Evolutionary conservation across 352 stramenopile species (phyloP), one percentile per base, ranked within the genome.

Genomic region (Pythium rhizo-oryzae): DNA sequence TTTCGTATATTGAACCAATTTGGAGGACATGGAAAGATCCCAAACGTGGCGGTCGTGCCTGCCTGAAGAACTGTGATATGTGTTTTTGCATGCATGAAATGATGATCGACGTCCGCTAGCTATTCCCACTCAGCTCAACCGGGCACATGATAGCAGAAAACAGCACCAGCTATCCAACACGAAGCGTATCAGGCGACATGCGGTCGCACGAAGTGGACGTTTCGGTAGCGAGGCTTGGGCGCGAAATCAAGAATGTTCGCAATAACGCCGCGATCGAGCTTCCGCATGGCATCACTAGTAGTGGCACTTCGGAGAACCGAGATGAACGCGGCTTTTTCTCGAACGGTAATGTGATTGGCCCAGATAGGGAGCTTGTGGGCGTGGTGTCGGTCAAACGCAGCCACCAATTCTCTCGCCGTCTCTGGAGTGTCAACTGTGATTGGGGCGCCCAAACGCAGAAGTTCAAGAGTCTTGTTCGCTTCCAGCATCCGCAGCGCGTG

Each of bases 321-420:
- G 15, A 57, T 25, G 13, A 57, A 25, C 25, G 50, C 50, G 25
- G 50, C 50, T 18, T 57, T 57, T 21, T 21, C 49, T 37, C 50
- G 50, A 8, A 43, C 50, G 9, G 28, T 25, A 23, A 57, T 15
- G 15, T 25, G 25, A 6, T 43, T 57, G 50, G 50, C 21, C 25
- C 12, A 6, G 5, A 16, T 21, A 25, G 8, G 41, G 23, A 8
- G 25, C 25, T 57, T 15, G 4, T 39, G 25, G 12, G 6, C 0
- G 5, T 41, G 1, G 24, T 37, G 13, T 1, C 7, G 41, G 23
- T 9, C 13, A 33, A 33, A 33, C 28, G 28, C 28, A 7, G 28
- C 15, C 25, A 2, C 2, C 3, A 16, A 19, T 2, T 7, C 28
- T 4, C 1, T 23, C 21, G 23, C 25, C 15, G 21, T 30, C 16